Base-by-base conservation (phyloP, 2,329 filamentous ascomycete genomes). In the Phaeoacremonium minimum region DNA sequence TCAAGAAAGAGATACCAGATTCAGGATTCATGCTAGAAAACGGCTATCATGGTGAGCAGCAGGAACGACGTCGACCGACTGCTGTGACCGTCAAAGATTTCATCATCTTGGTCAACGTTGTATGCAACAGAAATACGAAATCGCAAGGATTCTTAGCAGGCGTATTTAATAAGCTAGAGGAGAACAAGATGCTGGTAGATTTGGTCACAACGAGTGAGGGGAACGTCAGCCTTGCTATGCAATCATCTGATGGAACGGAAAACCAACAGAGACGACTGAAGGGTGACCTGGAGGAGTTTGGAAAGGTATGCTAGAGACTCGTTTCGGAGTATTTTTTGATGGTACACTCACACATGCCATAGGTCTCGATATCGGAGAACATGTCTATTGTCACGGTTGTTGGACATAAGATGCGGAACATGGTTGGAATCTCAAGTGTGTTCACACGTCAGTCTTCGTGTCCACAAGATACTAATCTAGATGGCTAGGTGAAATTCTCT, bases 321-420 rank as follows among this genome's bases (percentile, higher is more conserved):
- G n/a, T n/a, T n/a, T n/a, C n/a, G n/a, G n/a, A n/a, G n/a, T n/a
- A n/a, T n/a, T n/a, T n/a, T n/a, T n/a, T n/a, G n/a, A n/a, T n/a
- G n/a, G n/a, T n/a, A n/a, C n/a, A n/a, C n/a, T n/a, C n/a, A n/a
- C n/a, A n/a, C n/a, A n/a, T n/a, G 22, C 9, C 22, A 9, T 44
- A 51, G 28, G 52, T 55, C 14, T 36, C 46, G 18, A 41, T 55
- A 17, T 42, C 42, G 3, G 39, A 43, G 2, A 46, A 47, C 16
- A 54, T 54, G 50, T 49, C 52, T 7, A 55, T 55, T 34, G 50
- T 55, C 18, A 55, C 52, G 15, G 41, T 55, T 3, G 46, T 55
- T 18, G 52, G 52, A 14, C 51, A 55, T 20, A 54, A 49, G 32
- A 55, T 55, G 52, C 43, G 51, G 29, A 55, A 52, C 20, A 51